A percentile compares a stretch with the other conserved stretches of the same genome.
These are phyloP conservation scores for Populus pruinosa DNA, from an alignment of 345 rosid species.

Conservation along the genomic window DNA sequence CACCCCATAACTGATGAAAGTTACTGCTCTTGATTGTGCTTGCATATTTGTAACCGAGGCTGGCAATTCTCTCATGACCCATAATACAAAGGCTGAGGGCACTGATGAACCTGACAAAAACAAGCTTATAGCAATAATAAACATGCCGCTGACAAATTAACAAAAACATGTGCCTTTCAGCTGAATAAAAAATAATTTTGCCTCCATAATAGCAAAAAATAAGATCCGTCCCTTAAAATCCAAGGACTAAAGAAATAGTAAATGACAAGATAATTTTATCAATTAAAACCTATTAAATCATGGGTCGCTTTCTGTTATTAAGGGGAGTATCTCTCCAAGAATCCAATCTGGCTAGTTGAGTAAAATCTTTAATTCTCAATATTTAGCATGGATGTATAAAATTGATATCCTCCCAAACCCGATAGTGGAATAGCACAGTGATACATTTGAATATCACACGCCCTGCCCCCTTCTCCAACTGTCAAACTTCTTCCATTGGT, in stretches of 20 bases:
- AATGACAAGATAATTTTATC: neutral
- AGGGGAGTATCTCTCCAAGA: neutral
- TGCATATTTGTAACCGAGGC: constrained; percentile 14
- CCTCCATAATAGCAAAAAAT: neutral
- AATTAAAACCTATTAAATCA: neutral
- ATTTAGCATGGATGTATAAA: neutral
- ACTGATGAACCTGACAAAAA: constrained; percentile 48
- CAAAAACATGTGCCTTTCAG: neutral
- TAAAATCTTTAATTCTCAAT: neutral
- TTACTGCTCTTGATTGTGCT: constrained; percentile 37
- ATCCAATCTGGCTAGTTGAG: neutral
- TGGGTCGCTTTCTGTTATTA: neutral
- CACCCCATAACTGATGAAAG: constrained; percentile 38
- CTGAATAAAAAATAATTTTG: neutral
- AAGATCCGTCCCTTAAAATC: neutral
- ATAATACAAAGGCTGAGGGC: constrained; percentile 59
- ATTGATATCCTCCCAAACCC: neutral
- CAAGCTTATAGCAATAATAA: neutral
- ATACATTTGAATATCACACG: neutral
- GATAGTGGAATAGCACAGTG: neutral
- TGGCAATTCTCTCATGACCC: constrained; percentile 65
- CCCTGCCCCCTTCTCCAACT: neutral
- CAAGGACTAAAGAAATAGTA: neutral
- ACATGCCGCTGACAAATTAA: neutral
- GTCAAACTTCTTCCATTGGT: neutral